Evolutionary conservation across 2,329 filamentous ascomycete genomes (phyloP).

Genomic region (Aspergillus sp.): DNA sequence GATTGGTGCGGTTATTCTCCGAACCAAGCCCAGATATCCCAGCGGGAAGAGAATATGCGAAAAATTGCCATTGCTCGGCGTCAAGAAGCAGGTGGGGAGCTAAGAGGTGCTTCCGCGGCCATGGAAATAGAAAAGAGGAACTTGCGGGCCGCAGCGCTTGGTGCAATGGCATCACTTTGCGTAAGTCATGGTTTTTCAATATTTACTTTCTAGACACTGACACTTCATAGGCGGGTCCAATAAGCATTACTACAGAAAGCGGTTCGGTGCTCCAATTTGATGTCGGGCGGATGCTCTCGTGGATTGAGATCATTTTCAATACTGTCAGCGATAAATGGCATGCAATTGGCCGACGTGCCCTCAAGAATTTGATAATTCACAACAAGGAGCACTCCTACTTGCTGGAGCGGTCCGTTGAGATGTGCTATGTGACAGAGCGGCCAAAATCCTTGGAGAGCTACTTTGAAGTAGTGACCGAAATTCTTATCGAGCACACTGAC

Average conservation of each 20-base stretch:
- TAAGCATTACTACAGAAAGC: conserved; percentile 85
- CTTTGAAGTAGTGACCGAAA: conserved; percentile 86
- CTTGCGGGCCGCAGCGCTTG: conserved; percentile 83
- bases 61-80: conserved; percentile 81
- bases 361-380: conserved; percentile 86
- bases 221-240: conserved; percentile 57
- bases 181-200: conserved; percentile 55
- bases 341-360: conserved; percentile 79
- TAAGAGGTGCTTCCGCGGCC: conserved; percentile 76
- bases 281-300: conserved; percentile 84
- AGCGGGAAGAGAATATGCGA: conserved; percentile 82
- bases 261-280: conserved; percentile 89
- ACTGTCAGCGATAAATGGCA: conserved; percentile 90
- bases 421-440: conserved; percentile 80
- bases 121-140: conserved; percentile 98
- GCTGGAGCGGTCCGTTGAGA: conserved; percentile 83
- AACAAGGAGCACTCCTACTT: conserved; percentile 85
- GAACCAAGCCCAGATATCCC: conserved; percentile 78
- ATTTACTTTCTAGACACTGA: conserved; percentile 15
- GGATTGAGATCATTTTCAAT: conserved; percentile 94
- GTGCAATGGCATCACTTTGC: conserved; percentile 92
- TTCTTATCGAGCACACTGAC: conserved; percentile 78
- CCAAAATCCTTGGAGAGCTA: conserved; percentile 90
- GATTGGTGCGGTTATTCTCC: conserved; percentile 98
- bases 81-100: conserved; percentile 67